Percentiles rank a stretch among this genome's conserved stretches.
These are phyloP conservation scores for Echria macrotheca DNA, from an alignment of 495 filamentous ascomycete species.

Conservation along the genomic window DNA sequence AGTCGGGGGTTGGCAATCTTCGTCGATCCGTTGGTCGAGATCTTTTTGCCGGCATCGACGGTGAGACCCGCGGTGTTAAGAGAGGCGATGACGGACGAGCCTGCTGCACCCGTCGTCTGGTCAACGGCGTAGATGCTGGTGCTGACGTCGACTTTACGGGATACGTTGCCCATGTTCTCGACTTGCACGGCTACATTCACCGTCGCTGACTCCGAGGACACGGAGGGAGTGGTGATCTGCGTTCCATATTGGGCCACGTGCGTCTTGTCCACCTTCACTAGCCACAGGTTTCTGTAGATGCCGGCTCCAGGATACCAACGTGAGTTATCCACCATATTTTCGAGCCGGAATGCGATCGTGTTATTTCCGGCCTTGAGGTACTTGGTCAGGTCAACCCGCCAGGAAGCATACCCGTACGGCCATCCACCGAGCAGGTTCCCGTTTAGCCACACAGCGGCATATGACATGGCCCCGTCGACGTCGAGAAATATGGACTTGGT, in stretches of 20 bases:
- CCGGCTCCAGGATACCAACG: slow-evolving; percentile 48
- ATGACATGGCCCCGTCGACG: slow-evolving; percentile 47
- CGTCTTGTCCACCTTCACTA: slow-evolving; percentile 34
- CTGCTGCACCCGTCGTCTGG: slow-evolving; percentile 13
- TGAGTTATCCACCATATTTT: slow-evolving; percentile 39
- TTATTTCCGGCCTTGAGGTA: slow-evolving; percentile 37
- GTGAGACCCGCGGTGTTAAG: slow-evolving; percentile 19
- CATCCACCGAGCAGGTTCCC: slow-evolving; percentile 44
- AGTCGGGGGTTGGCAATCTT: slow-evolving; percentile 35
- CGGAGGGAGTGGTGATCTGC: slow-evolving; percentile 34
- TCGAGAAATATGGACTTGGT: slow-evolving; percentile 41
- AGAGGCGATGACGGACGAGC: slow-evolving; percentile 19
- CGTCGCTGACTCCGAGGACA: slow-evolving; percentile 34
- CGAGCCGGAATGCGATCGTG: slow-evolving; percentile 41
- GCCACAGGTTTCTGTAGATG: slow-evolving; percentile 48
- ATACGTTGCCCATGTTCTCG: slow-evolving; percentile 30
- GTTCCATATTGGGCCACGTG: slow-evolving; percentile 44
- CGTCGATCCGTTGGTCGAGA: slow-evolving; percentile 29
- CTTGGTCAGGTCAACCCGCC: slow-evolving; percentile 44
- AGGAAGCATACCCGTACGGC: slow-evolving; percentile 47
- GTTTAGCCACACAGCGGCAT: slow-evolving; percentile 45
- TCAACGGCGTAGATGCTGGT: slow-evolving; percentile 27
- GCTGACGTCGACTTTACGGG: slow-evolving; percentile 21
- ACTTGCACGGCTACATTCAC: slow-evolving; percentile 35
- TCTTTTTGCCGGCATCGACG: slow-evolving; percentile 26